Percentiles rank a stretch among this genome's conserved stretches.
These are phyloP conservation scores for Arthrobotrys musiformis DNA, from an alignment of 2,329 filamentous ascomycete species.

Conservation along the genomic window DNA sequence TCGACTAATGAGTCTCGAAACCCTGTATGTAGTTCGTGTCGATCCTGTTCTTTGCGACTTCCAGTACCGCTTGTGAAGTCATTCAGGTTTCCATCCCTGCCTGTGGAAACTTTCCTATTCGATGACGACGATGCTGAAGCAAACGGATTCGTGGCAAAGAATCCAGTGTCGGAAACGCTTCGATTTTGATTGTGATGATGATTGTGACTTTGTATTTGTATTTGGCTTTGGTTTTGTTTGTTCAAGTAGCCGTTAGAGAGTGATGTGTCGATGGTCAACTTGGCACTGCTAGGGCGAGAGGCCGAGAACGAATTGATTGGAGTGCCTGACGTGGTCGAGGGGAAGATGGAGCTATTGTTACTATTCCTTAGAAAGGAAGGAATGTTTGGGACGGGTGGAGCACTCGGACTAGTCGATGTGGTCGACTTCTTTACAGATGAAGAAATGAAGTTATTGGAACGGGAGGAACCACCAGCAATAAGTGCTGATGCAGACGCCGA, in stretches of 20 bases:
- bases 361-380: conserved; percentile 41
- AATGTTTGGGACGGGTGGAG: conserved; percentile 53
- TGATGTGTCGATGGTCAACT: conserved; percentile 52
- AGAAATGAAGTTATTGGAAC: conserved; percentile 13
- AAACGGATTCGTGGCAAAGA: conserved; percentile 29
- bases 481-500: conserved; percentile 51
- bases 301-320: conserved; percentile 39
- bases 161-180: conserved; percentile 45
- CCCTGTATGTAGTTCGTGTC: conserved; percentile 46
- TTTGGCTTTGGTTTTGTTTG: conserved; percentile 30
- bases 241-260: conserved; percentile 38
- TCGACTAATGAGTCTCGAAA: conserved; percentile 87
- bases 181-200: conserved; percentile 20
- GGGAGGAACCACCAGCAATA: conserved; percentile 28
- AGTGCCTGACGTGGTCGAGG: conserved; percentile 6
- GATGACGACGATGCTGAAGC: not conserved
- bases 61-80: conserved; percentile 15
- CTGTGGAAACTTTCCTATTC: conserved; percentile 14
- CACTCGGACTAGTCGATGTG: conserved; percentile 12
- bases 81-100: conserved; percentile 42
- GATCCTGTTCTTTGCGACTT: conserved; percentile 41
- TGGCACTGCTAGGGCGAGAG: conserved; percentile 52
- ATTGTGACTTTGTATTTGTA: not conserved
- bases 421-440: conserved; percentile 37
- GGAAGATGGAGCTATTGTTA: conserved; percentile 6